A percentile compares a stretch with the other conserved stretches of the same genome.
These are phyloP conservation scores for Mrakia gelida DNA, from an alignment of 768 basidiomycete species.

Conservation along the genomic window DNA sequence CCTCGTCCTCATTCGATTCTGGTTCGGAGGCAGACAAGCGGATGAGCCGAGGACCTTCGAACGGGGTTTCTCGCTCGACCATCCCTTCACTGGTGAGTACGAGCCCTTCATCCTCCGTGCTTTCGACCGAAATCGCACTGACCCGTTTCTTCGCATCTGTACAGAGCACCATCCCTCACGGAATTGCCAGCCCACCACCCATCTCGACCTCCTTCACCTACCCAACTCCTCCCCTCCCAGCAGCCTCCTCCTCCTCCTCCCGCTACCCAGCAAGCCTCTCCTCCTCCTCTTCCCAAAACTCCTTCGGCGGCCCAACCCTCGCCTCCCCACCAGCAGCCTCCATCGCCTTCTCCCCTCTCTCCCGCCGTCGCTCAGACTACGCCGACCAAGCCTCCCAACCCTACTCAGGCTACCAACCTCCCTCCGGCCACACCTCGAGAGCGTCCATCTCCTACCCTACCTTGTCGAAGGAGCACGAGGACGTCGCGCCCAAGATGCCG, in stretches of 20 bases:
- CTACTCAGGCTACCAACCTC: slow-evolving; percentile 28
- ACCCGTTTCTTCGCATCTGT: neutral
- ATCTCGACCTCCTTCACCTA: neutral
- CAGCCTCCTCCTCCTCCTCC: slow-evolving; percentile 5
- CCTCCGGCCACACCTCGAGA: slow-evolving; percentile 2
- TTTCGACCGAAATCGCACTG: neutral
- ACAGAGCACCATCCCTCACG: neutral
- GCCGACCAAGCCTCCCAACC: slow-evolving; percentile 31
- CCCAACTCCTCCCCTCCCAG: neutral
- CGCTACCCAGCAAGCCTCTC: neutral
- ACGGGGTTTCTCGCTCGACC: neutral
- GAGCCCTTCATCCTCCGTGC: neutral
- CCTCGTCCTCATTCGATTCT: neutral
- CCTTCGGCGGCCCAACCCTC: neutral
- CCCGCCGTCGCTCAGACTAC: slow-evolving; percentile 32
- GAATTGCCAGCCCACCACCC: neutral
- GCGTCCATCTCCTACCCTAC: slow-evolving; percentile 30
- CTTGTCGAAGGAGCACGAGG: slow-evolving; percentile 49
- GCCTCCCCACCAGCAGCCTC: slow-evolving; percentile 27
- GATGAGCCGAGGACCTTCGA: neutral
- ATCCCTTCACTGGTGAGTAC: neutral
- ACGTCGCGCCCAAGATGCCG: slow-evolving; percentile 65
- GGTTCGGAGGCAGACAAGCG: neutral
- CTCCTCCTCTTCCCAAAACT: neutral
- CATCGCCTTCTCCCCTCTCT: slow-evolving; percentile 21